These are phyloP conservation scores for Sugiyamaella sp. DNA, from an alignment of 1,139 yeast genomes.

Conservation along the genomic window DNA sequence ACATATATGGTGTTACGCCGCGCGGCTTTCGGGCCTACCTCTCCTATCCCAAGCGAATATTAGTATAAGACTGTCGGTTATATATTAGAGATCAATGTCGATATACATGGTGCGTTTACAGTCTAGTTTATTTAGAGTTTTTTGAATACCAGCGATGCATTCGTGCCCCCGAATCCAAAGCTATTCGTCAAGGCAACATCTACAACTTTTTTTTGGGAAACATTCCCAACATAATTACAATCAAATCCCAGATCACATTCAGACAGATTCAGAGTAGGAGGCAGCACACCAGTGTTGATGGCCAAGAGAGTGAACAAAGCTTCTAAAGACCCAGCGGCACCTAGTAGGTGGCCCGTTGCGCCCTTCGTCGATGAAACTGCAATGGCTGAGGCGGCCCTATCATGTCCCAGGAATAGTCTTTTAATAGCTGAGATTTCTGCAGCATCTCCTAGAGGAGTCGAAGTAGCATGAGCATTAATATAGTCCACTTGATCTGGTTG, in stretches of 20 bases:
- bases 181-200: constrained; percentile 78
- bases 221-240: constrained; percentile 64
- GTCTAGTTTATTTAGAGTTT: constrained; percentile 37
- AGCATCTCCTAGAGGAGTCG: constrained; percentile 84
- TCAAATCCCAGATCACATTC: constrained; percentile 48
- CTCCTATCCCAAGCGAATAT: too few species aligned
- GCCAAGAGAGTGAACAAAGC: constrained; percentile 78
- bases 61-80: too few species aligned
- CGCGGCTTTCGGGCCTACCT: too few species aligned
- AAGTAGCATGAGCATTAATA: constrained; percentile 96
- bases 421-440: constrained; percentile 83
- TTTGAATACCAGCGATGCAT: constrained; percentile 65
- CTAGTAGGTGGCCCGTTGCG: constrained; percentile 88
- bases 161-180: constrained; percentile 98
- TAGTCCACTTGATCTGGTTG: constrained; percentile 55
- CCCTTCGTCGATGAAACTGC: constrained; percentile 86
- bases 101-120: too few species aligned
- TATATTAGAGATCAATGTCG: constrained; percentile 7
- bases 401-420: constrained; percentile 41
- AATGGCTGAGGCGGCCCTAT: constrained; percentile 25
- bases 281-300: constrained; percentile 57
- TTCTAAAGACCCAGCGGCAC: constrained; percentile 97
- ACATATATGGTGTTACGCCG: too few species aligned
- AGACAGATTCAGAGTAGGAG: constrained; percentile 79
- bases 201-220: constrained; percentile 48